Base-by-base conservation (phyloP, 257 asterid genomes). In the Solanum dulcamara region DNA sequence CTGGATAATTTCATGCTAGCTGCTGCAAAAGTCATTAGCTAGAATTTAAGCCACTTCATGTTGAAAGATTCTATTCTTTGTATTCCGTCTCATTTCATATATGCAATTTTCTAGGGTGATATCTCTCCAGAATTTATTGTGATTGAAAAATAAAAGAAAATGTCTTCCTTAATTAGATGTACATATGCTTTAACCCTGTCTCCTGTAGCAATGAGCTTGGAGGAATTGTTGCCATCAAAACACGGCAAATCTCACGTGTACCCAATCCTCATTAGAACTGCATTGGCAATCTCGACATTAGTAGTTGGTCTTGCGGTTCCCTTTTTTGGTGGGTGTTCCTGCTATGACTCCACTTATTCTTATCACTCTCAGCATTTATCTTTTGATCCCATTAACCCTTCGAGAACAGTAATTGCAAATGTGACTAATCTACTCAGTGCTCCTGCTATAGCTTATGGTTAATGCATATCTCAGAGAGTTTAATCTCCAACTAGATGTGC, bases 181-280 rank as follows among this genome's bases (percentile, higher is more conserved):
- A 94, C 94, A 48, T 94, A 89, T 92, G 97, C 97, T 66, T 87
- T 94, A 83, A 93, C 97, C 85, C 86, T 94, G 84, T 88, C 97
- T 79, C 98, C 95, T 0, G 97, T 94, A 91, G 98, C 96, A 18
- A 84, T 93, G 96, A 84, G 98, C 88, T 90, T 94, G 30, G 98
- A 94, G 88, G 97, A 94, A 85, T 50, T 94, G 89, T 90, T 93
- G 84, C 98, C 96, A n/a, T 81, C 93, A 10, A 86, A 88, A 80
- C 88, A 85, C 12, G 60, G 80, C 80, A 92, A 91, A 80, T 93
- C 93, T 4, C 72, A 83, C 72, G 38, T 90, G 75, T 93, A 90
- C 79, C 87, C 95, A 6, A 91, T 93, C 88, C 88, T 94, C 88
- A 92, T 93, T 53, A 86, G 96, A 83, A 92, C 95, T 35, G 91